Base-by-base conservation (phyloP, 768 basidiomycete genomes). In the Boletus vinaceobasis region DNA sequence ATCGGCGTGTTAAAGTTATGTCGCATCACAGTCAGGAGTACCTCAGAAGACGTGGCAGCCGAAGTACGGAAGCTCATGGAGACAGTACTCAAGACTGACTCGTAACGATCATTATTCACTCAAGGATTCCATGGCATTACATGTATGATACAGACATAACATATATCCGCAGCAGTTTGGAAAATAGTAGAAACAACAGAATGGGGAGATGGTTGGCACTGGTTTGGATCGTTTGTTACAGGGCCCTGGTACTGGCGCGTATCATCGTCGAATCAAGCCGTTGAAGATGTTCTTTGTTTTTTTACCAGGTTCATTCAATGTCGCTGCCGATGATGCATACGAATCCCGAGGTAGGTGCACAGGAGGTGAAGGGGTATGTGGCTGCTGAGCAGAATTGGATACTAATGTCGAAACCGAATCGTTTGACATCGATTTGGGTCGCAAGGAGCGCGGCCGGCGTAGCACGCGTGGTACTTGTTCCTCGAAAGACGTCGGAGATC, bases 11-110 rank as follows among this genome's bases (percentile, higher is more conserved):
- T 29, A 53, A 66, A 96, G 91, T 77, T 98, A 33, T 98, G 93
- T 73, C 88, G 97, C 35, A 67, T 98, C 56, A 99, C 97, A 7
- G 82, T 98, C 42, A 82, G 97, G 66, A 96, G 93, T 65, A 98
- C 97, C 4, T 98, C 97, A 52, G 94, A 94, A 68, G 82, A 86
- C 10, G 94, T 98, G 9, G 88, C 90, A 38, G 60, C 69, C 5
- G 87, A 89, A 68, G 85, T 89, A 40, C 79, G 85, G 65, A 82
- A 77, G 53, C 66, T 79, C 19, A 45, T 82, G 38, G 74, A 75
- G 59, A 75, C 63, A 58, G 71, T 72, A 5, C 65, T 81, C 36
- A 71, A 65, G 53, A 50, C 55, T 53, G 60, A 72, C 15, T 52
- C 57, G 35, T 68, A 36, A 51, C n/a, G 29, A 42, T 17, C 45